Evolutionary conservation across 1,284 basidiomycete genomes (phyloP).

Genomic region (Abortiporus biennis): DNA sequence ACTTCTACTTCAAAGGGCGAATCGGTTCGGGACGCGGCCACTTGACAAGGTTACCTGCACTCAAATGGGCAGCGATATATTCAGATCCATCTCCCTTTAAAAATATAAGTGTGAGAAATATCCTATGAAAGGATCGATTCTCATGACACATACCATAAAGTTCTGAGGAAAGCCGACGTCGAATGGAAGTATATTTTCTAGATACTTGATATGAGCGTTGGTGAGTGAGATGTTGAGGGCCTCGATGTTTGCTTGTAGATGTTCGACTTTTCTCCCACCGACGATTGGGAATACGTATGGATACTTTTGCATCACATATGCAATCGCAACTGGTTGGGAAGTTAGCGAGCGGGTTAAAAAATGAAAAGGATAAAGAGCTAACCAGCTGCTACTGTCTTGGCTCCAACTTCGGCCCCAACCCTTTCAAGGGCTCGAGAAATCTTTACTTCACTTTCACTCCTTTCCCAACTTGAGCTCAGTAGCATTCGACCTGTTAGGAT

Average conservation of each 20-base stretch:
- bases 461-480: slow-evolving; percentile 15
- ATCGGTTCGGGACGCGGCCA: slow-evolving; percentile 5
- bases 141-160: slow-evolving; percentile 28
- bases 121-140: not conserved
- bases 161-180: slow-evolving; percentile 33
- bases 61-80: not conserved
- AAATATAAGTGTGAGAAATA: not conserved
- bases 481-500: slow-evolving; percentile 17
- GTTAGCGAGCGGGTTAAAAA: not conserved
- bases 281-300: slow-evolving; percentile 36
- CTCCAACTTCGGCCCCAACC: slow-evolving; percentile 34
- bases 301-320: slow-evolving; percentile 22
- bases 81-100: not conserved
- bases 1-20: slow-evolving; percentile 4
- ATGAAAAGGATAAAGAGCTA: not conserved
- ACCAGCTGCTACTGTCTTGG: slow-evolving; percentile 25
- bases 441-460: slow-evolving; percentile 14
- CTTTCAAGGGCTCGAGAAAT: slow-evolving; percentile 19
- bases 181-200: slow-evolving; percentile 35
- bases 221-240: slow-evolving; percentile 36
- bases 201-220: slow-evolving; percentile 31
- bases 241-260: slow-evolving; percentile 38
- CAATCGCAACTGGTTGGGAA: not conserved
- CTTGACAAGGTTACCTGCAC: slow-evolving; percentile 4
- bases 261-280: slow-evolving; percentile 43